A percentile compares a stretch with the other conserved stretches of the same genome.
These are phyloP conservation scores for Wilhelminamyces savonicus DNA, from an alignment of 805 yeast genomes.

Conservation along the genomic window DNA sequence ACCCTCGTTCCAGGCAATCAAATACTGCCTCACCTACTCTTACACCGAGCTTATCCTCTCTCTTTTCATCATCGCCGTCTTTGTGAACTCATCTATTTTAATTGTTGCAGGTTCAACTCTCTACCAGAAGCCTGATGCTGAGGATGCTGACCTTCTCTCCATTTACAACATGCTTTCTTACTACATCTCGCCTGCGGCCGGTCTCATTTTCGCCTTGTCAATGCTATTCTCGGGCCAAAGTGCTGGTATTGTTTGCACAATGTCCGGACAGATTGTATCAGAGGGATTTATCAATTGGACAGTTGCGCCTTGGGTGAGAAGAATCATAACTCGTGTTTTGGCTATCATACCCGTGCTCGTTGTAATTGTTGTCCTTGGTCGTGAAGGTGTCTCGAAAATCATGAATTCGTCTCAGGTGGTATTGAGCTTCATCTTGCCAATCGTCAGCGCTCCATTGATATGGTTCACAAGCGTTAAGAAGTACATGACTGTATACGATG, in stretches of 20 bases:
- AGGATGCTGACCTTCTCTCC: slow-evolving; percentile 39
- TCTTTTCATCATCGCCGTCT: slow-evolving; percentile 36
- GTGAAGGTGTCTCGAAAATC: slow-evolving; percentile 39
- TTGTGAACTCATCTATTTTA: slow-evolving; percentile 39
- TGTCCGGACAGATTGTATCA: slow-evolving; percentile 42
- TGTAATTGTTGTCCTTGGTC: slow-evolving; percentile 31
- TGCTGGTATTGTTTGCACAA: slow-evolving; percentile 43
- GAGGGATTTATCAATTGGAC: slow-evolving; percentile 44
- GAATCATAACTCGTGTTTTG: slow-evolving; percentile 33
- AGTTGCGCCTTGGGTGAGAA: slow-evolving; percentile 36
- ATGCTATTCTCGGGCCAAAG: slow-evolving; percentile 43
- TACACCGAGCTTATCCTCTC: slow-evolving; percentile 35
- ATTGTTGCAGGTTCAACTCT: slow-evolving; percentile 40
- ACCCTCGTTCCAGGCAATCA: slow-evolving; percentile 37
- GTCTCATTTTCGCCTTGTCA: slow-evolving; percentile 37
- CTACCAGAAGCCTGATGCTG: slow-evolving; percentile 38
- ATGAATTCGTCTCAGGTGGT: slow-evolving; percentile 42
- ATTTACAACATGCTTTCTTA: slow-evolving; percentile 38
- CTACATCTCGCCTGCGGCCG: slow-evolving; percentile 41
- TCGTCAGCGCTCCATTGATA: slow-evolving; percentile 40
- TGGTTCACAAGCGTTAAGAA: slow-evolving; percentile 36
- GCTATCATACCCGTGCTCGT: slow-evolving; percentile 38
- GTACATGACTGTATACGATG: slow-evolving; percentile 33
- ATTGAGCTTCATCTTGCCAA: slow-evolving; percentile 37
- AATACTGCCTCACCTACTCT: slow-evolving; percentile 34